phyloP scores from a whole-genome alignment of 2,329 filamentous ascomycete species.

The Neonectria coccinea region DNA sequence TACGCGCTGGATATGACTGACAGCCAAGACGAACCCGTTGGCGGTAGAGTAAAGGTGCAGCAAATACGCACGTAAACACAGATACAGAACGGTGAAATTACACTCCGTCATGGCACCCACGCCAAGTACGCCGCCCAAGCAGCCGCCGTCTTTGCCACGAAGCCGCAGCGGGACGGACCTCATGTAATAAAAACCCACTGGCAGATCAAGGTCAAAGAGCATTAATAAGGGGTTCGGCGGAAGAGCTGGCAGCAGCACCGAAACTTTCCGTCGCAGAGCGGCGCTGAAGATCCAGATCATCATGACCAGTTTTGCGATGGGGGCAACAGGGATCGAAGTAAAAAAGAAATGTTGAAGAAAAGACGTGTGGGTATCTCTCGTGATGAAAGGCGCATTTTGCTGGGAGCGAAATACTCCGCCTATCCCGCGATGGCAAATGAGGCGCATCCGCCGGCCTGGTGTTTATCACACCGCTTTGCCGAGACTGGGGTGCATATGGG shows the following conservation, averaged over 20 bases:
- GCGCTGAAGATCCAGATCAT: slow-evolving; percentile 31
- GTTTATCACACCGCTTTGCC: slow-evolving; percentile 27
- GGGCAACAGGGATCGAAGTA: slow-evolving; percentile 2
- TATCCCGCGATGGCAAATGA: slow-evolving; percentile 20
- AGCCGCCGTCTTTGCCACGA: slow-evolving; percentile 18
- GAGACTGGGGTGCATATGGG: slow-evolving; percentile 10
- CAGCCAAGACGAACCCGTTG: neutral
- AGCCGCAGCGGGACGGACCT: slow-evolving; percentile 14
- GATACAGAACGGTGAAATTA: slow-evolving; percentile 8
- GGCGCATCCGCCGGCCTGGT: slow-evolving; percentile 4
- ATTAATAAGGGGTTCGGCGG: neutral
- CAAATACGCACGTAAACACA: neutral
- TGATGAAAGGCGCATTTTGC: slow-evolving; percentile 13
- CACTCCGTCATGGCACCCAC: slow-evolving; percentile 19
- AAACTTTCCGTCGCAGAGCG: slow-evolving; percentile 3
- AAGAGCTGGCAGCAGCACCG: neutral
- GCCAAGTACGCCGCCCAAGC: neutral
- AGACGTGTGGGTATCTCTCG: slow-evolving; percentile 15
- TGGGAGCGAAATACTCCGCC: neutral
- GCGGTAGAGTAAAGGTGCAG: neutral
- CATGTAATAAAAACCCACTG: slow-evolving; percentile 4
- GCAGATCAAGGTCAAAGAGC: slow-evolving; percentile 16
- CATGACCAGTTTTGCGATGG: slow-evolving; percentile 5
- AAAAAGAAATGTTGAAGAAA: neutral
- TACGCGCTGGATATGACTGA: neutral